Conservation (phyloP, 495 filamentous ascomycete genomes). For the Parathielavia appendiculata region DNA sequence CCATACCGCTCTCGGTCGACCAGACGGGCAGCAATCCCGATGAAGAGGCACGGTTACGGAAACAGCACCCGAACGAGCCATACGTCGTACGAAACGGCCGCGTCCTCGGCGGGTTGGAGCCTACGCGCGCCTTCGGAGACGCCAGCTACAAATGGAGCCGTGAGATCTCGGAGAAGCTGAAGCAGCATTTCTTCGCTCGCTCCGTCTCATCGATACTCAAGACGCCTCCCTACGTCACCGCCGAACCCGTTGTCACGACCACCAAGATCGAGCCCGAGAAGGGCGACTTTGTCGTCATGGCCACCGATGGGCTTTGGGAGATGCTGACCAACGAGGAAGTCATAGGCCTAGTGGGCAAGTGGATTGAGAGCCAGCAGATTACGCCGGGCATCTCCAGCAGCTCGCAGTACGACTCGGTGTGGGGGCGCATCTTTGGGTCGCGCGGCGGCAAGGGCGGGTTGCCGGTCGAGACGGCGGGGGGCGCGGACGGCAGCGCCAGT, state of each 20-base stretch:
- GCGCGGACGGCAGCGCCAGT: constrained; percentile 35
- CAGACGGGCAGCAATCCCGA: constrained; percentile 83
- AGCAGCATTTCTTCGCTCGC: constrained; percentile 77
- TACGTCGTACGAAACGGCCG: constrained; percentile 81
- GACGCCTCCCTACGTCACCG: constrained; percentile 96
- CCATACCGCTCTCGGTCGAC: constrained; percentile 81
- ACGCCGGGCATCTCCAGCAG: constrained; percentile 17
- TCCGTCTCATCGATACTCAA: constrained; percentile 65
- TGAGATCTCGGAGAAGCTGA: constrained; percentile 75
- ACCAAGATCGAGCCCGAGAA: constrained; percentile 85
- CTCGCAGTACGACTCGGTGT: constrained; percentile 43
- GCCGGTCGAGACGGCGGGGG: constrained; percentile 49
- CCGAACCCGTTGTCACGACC: constrained; percentile 92
- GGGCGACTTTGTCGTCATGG: constrained; percentile 94
- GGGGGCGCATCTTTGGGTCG: constrained; percentile 54
- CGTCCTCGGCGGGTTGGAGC: constrained; percentile 86
- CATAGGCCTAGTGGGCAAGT: constrained; percentile 90
- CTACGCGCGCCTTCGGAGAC: constrained; percentile 90
- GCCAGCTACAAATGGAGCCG: constrained; percentile 92
- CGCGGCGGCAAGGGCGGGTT: constrained; percentile 40
- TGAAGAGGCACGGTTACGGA: constrained; percentile 74
- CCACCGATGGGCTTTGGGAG: constrained; percentile 97
- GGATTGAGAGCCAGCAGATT: constrained; percentile 73
- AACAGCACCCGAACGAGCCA: constrained; percentile 81
- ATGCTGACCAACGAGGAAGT: constrained; percentile 99